A percentile compares a stretch with the other conserved stretches of the same genome.
These are phyloP conservation scores for Penicillium hesseltinei DNA, from an alignment of 2,329 filamentous ascomycete species.

Conservation along the genomic window DNA sequence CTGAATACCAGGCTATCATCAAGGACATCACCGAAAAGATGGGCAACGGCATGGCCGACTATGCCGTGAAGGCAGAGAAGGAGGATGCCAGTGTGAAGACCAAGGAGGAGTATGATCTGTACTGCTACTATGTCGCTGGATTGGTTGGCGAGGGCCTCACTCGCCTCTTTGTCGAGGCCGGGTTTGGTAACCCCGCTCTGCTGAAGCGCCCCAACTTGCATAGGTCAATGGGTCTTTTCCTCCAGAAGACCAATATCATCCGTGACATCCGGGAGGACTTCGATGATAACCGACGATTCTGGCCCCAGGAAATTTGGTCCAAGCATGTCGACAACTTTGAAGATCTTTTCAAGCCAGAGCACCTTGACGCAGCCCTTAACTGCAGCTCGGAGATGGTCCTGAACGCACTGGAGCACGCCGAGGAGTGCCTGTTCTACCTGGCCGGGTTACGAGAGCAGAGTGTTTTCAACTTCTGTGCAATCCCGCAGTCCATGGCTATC, in stretches of 20 bases:
- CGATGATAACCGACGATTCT: constrained; percentile 84
- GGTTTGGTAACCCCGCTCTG: constrained; percentile 82
- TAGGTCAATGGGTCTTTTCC: constrained; percentile 94
- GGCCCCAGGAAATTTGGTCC: constrained; percentile 94
- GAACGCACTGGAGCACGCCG: constrained; percentile 78
- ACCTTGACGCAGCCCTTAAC: constrained; percentile 73
- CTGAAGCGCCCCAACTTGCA: constrained; percentile 75
- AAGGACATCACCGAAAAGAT: constrained; percentile 90
- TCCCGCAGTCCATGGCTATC: constrained; percentile 96
- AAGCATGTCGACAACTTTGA: constrained; percentile 89
- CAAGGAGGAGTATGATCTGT: constrained; percentile 86
- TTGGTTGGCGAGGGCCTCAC: constrained; percentile 95
- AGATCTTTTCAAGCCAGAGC: constrained; percentile 80
- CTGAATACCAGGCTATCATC: constrained; percentile 79
- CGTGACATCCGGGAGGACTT: constrained; percentile 90
- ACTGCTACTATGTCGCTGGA: constrained; percentile 98
- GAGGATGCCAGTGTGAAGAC: constrained; percentile 78
- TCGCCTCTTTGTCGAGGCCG: constrained; percentile 80
- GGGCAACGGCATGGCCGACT: constrained; percentile 99
- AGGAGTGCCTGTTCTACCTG: constrained; percentile 97
- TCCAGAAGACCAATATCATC: constrained; percentile 99
- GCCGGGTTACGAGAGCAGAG: constrained; percentile 92
- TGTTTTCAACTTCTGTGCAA: constrained; percentile 98
- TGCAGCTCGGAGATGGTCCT: constrained; percentile 94
- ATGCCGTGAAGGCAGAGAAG: constrained; percentile 77